Evolutionary conservation across 140 eudicot species (phyloP), one percentile per base, ranked within the genome.

Genomic region (Erigeron philadelphicus): DNA sequence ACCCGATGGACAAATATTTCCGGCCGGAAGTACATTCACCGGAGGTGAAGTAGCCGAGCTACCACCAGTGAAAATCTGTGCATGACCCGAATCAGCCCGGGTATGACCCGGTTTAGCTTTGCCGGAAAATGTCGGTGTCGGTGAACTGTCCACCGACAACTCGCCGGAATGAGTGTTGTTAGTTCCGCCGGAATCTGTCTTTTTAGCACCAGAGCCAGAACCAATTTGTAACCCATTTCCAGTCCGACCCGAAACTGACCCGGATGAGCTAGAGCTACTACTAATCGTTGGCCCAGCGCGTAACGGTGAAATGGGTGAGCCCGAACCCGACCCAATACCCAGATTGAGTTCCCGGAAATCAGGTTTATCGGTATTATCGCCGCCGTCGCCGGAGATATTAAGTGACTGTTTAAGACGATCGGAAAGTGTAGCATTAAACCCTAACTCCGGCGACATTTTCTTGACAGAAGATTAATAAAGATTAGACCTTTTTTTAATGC

Each of bases 281-380:
- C 90, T 90, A 5, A 84, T 72, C 60, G 86, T 71, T 4, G 80
- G 81, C 44, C 80, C 80, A 40, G 58, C 67, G 3, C 95, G 75
- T 23, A 91, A 75, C 2, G 95, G 86, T 11, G 97, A 91, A 65
- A 91, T 84, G 58, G 97, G 97, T 8, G 97, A 91, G 17, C 89
- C 91, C 57, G 71, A 64, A 13, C 72, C 62, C 38, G 69, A 21
- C 11, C 53, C 53, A 9, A 19, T 18, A 42, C 72, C 62, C 81
- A 89, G 78, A 84, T 86, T 86, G 57, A 86, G 87, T 62, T 84
- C 95, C n/a, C 85, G 79, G 64, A 78, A 86, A 48, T 89, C 96
- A 10, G 96, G 96, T 67, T 89, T 88, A 66, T 88, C 81, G 59
- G 63, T 61, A 68, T 88, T 65, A 21, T 59, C 76, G 66, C 67